phyloP scores from a whole-genome alignment of 2,329 filamentous ascomycete species.

The Pyricularia sp. region DNA sequence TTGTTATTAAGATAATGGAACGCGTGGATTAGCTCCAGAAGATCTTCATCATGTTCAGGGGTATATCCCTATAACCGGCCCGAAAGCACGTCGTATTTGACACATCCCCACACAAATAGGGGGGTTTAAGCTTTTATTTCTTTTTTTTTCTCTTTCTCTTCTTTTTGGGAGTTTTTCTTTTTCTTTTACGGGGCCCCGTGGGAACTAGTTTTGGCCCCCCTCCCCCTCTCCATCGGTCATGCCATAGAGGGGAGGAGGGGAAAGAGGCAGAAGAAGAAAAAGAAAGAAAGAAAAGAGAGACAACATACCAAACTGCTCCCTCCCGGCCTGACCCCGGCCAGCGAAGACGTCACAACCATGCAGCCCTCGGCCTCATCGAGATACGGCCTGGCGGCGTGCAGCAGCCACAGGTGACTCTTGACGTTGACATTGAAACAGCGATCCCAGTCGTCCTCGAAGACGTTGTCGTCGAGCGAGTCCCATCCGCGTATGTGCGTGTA shows the following conservation, averaged over 20 bases:
- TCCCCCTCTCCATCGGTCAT: not conserved
- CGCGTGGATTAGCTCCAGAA: not conserved
- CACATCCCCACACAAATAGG: not conserved
- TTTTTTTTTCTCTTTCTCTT: no score
- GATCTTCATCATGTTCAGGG: not conserved
- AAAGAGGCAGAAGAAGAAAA: not conserved
- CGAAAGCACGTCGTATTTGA: not conserved
- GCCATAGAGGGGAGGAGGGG: not conserved
- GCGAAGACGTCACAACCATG: slow-evolving; percentile 55
- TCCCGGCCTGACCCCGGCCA: slow-evolving; percentile 54
- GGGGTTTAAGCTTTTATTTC: not conserved
- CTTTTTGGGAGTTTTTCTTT: no score
- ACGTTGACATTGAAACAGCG: slow-evolving; percentile 51
- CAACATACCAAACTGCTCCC: slow-evolving; percentile 45
- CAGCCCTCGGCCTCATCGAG: slow-evolving; percentile 47
- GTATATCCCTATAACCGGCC: not conserved
- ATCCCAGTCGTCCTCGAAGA: slow-evolving; percentile 51
- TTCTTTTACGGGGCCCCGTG: not conserved
- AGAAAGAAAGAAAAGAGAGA: not conserved
- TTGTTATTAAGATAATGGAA: not conserved
- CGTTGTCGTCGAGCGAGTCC: slow-evolving; percentile 38
- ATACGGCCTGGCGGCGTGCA: slow-evolving; percentile 42
- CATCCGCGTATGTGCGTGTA: slow-evolving; percentile 40
- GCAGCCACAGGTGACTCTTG: slow-evolving; percentile 50
- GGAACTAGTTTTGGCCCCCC: not conserved